Base-by-base conservation (phyloP, 495 filamentous ascomycete genomes). In the Aspergillus olivimuriae region DNA sequence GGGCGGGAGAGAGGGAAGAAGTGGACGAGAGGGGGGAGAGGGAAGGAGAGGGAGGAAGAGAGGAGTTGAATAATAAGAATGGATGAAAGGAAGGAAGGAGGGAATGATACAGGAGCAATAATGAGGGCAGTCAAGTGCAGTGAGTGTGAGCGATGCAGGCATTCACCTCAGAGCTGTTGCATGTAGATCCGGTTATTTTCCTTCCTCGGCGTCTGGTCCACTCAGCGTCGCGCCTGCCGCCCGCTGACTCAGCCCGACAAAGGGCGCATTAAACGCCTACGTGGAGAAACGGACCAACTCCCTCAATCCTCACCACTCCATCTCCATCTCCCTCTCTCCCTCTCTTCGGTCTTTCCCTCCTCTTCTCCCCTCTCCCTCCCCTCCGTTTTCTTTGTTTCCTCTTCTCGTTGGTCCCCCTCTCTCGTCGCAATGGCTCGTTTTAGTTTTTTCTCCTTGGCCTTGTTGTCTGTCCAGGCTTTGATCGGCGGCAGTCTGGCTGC, bases 391-490 rank as follows among this genome's bases (percentile, higher is more conserved):
- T 11, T 28, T 28, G 6, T 28, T 11, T 28, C 11, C 11, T 6
- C 11, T 11, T 28, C 24, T 28, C 11, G 5, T 28, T 28, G 24
- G 24, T 6, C 11, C 5, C 11, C 24, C 24, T 28, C 11, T 5
- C 11, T 28, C 6, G 24, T 58, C 75, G 75, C 61, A 56, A 89
- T 89, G 86, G 80, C 81, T 66, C 79, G 81, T 62, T 73, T 82
- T 60, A 79, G 78, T 68, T 78, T 84, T 60, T 76, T 84, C 56
- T 74, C 80, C 50, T 69, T 91, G 45, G 81, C 79, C 42, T 65
- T 89, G 36, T 69, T 88, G 56, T 81, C 83, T 34, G 75, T 89
- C 50, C 82, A 82, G 54, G 76, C 78, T 34, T 69, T 82, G 46
- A 72, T 74, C 48, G 79, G 79, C 51, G 76, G 77, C 46, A 76